These are phyloP conservation scores for Ajuga chamaepitys DNA, from an alignment of 257 asterid genomes.

Conservation along the genomic window DNA sequence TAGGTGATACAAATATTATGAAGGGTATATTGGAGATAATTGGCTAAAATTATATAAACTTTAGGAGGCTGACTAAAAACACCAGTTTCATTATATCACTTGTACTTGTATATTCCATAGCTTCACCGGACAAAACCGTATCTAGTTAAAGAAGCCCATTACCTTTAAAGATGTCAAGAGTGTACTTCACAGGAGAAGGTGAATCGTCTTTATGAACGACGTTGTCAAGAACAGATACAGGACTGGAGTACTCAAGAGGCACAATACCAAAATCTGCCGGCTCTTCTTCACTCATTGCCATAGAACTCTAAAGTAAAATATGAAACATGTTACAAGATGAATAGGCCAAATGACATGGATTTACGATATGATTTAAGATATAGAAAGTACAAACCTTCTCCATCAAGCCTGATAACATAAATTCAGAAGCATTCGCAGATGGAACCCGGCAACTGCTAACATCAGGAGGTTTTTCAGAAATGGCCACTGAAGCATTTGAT, in stretches of 20 bases:
- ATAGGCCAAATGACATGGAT: neutral
- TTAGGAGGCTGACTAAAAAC: no score
- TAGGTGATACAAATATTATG: no score
- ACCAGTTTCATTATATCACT: no score
- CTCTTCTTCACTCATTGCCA: slow-evolving; percentile 38
- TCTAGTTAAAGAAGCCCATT: neutral
- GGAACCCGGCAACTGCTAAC: slow-evolving; percentile 24
- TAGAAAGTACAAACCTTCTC: slow-evolving; percentile 37
- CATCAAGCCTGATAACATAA: slow-evolving; percentile 17
- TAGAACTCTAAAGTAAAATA: slow-evolving; percentile 46
- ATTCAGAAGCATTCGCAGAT: slow-evolving; percentile 20
- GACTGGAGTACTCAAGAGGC: slow-evolving; percentile 69
- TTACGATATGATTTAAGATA: no score
- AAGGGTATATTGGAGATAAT: no score
- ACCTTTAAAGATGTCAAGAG: slow-evolving; percentile 48
- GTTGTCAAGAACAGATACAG: slow-evolving; percentile 82
- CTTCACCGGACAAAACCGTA: neutral
- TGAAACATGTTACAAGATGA: slow-evolving; percentile 13
- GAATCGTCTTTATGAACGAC: slow-evolving; percentile 40
- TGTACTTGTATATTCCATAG: neutral
- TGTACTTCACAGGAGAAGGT: slow-evolving; percentile 48
- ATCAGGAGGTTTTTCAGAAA: slow-evolving; percentile 31
- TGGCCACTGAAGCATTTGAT: slow-evolving; percentile 24
- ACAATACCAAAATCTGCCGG: slow-evolving; percentile 33
- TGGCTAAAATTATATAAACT: no score